Conservation (phyloP, 352 stramenopile genomes). For the Globisporangium abappressorium region DNA sequence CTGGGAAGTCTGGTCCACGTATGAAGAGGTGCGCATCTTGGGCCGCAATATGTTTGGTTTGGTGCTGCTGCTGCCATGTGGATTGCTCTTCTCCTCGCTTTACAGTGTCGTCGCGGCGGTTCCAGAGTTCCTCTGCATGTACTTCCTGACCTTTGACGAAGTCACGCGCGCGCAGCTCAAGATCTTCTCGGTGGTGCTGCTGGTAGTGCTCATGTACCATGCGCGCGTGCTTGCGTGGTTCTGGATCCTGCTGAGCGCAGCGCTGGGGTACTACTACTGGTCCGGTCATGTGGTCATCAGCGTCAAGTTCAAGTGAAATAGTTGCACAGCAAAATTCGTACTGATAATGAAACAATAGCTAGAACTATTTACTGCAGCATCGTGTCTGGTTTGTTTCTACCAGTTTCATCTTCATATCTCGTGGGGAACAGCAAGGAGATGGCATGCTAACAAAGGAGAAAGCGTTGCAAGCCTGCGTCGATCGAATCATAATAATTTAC, state of each 20-base stretch:
- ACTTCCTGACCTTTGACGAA: conserved; percentile 35
- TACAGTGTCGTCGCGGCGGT: conserved; percentile 28
- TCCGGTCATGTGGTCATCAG: conserved; percentile 38
- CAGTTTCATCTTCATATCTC: too few relatives aligned
- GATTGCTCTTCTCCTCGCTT: conserved; percentile 25
- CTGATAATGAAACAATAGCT: neutral
- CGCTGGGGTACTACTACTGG: conserved; percentile 46
- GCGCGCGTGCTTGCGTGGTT: conserved; percentile 38
- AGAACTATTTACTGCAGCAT: conserved; percentile 9
- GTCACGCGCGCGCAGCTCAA: conserved; percentile 44
- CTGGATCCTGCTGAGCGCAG: conserved; percentile 25
- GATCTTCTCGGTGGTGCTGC: conserved; percentile 24
- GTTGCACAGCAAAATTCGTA: neutral
- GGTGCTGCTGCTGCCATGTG: conserved; percentile 20
- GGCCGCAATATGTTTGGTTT: conserved; percentile 25
- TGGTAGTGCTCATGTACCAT: conserved; percentile 26
- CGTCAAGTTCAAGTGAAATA: conserved; percentile 20
- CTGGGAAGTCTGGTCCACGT: conserved; percentile 24
- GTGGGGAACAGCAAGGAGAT: too few relatives aligned
- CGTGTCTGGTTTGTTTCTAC: neutral
- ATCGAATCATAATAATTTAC: conserved; percentile 9
- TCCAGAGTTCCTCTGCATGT: conserved; percentile 24
- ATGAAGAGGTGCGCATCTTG: conserved; percentile 36
- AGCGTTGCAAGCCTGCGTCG: neutral
- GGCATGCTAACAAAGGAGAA: neutral